Evolutionary conservation across 75 land plant genomes (phyloP), one percentile per base, ranked within the genome.

Genomic region (Pinus tabuliformis): DNA sequence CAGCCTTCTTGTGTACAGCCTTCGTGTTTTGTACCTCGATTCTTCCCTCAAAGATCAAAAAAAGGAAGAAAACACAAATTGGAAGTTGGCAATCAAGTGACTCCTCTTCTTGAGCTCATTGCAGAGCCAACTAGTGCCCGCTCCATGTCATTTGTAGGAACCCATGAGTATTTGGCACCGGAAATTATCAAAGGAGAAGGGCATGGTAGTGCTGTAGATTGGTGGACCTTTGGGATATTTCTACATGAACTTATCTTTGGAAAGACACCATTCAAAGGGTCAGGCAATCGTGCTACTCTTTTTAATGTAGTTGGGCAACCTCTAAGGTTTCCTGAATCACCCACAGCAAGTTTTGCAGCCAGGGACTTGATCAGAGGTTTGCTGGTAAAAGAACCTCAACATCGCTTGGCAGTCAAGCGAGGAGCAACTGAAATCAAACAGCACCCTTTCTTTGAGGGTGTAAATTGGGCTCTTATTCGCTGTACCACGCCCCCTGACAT

Each of bases 141-240:
- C 4, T 89, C 91, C 8, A 89, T 89, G 91, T 89, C 91, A 3
- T 89, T 89, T 58, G 91, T 89, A 15, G 91, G 91, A 16, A 89
- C 91, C 22, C 91, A 89, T 70, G 91, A 89, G 70, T 96, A 96
- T 78, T 77, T 96, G 22, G 99, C 99, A 60, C 99, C 99, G 5
- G 99, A 96, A 76, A 96, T 96, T 75, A 96, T 96, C 79, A 92
- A 95, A 58, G 99, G 95, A 45, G 91, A 92, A 78, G 99, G 99
- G 63, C 99, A 96, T 84, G 99, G 99, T 1, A 96, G 99, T 82
- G 99, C 99, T 16, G 99, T 96, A 56, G 99, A 96, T 74, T 96
- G 99, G 99, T 96, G 99, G 99, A 96, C 99, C 14, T 96, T 96
- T 79, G 99, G 99, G 9, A 94, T 96, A 17, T 96, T 96, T 84